Evolutionary conservation across 2,329 filamentous ascomycete species (phyloP).

Genomic region (Alternaria atra): DNA sequence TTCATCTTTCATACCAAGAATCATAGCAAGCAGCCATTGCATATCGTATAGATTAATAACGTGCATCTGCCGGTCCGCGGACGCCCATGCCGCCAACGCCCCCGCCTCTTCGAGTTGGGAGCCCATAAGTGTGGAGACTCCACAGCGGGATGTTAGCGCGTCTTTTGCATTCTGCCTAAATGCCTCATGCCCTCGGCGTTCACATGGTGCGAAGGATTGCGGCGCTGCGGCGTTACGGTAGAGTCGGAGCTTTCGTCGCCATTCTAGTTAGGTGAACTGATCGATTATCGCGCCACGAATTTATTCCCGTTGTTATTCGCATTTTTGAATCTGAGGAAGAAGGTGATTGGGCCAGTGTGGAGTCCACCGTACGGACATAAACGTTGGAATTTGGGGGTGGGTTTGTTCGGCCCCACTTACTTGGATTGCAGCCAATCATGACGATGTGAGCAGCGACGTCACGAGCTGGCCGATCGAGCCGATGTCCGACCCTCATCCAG

Average conservation of each 20-base stretch:
- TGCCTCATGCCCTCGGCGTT: background rate
- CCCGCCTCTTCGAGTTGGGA: slow-evolving; percentile 1
- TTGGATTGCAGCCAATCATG: background rate
- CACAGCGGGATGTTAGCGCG: slow-evolving; percentile 11
- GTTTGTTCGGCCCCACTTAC: background rate
- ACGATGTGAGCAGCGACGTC: background rate
- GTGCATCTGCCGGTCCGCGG: slow-evolving; percentile 9
- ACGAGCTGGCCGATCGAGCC: background rate
- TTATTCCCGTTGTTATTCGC: background rate
- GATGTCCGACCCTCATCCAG: background rate
- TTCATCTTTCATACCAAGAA: background rate
- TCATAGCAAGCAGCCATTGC: background rate
- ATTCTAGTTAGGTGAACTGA: too few relatives aligned
- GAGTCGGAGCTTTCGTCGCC: background rate
- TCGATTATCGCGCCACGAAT: too few relatives aligned
- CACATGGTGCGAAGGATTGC: background rate
- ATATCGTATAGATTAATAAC: background rate
- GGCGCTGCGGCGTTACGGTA: background rate
- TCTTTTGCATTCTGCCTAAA: slow-evolving; percentile 10
- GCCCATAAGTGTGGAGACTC: slow-evolving; percentile 7
- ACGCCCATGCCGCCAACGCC: background rate
- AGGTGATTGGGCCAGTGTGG: background rate
- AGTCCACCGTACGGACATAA: background rate
- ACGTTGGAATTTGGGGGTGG: background rate
- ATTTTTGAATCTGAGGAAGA: background rate